Percentiles rank a stretch among this genome's conserved stretches.
These are phyloP conservation scores for Euphrasia arctica DNA, from an alignment of 305 asterid genomes.

Conservation along the genomic window DNA sequence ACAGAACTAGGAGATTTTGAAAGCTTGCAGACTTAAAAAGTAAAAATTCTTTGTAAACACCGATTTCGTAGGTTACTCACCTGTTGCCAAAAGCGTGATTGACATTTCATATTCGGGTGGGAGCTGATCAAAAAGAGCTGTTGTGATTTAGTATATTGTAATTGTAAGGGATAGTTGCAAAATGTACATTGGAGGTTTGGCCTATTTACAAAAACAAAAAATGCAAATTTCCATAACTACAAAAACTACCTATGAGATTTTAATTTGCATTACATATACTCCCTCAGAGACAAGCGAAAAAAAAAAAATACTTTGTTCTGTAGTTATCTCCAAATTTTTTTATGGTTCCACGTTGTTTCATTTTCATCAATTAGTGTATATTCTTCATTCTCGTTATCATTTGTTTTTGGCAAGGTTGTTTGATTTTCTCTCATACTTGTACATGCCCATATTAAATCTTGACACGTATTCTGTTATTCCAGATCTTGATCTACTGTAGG, in stretches of 20 bases:
- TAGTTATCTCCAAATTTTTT: neutral
- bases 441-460: slow-evolving; percentile 1
- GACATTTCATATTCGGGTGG: neutral
- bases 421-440: neutral
- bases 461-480: slow-evolving; percentile 27
- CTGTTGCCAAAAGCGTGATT: neutral
- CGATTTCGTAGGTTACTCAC: slow-evolving; percentile 1
- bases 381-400: too few relatives aligned
- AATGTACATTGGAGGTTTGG: too few relatives aligned
- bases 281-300: too few relatives aligned
- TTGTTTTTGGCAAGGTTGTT: neutral
- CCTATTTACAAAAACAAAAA: too few relatives aligned
- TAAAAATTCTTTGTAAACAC: neutral
- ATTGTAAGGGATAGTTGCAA: neutral
- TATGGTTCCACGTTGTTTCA: neutral
- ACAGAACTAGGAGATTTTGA: neutral
- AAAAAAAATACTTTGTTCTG: too few relatives aligned
- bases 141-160: neutral
- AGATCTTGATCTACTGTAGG: slow-evolving; percentile 86
- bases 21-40: neutral
- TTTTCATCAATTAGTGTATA: too few relatives aligned
- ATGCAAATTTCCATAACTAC: too few relatives aligned
- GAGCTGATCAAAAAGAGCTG: neutral
- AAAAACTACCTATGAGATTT: too few relatives aligned
- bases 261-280: too few relatives aligned